Percentiles rank a stretch among this genome's conserved stretches.
Evolutionary conservation across 129 eudicot genomes (phyloP).

Genomic region (Centaurea solstitialis): DNA sequence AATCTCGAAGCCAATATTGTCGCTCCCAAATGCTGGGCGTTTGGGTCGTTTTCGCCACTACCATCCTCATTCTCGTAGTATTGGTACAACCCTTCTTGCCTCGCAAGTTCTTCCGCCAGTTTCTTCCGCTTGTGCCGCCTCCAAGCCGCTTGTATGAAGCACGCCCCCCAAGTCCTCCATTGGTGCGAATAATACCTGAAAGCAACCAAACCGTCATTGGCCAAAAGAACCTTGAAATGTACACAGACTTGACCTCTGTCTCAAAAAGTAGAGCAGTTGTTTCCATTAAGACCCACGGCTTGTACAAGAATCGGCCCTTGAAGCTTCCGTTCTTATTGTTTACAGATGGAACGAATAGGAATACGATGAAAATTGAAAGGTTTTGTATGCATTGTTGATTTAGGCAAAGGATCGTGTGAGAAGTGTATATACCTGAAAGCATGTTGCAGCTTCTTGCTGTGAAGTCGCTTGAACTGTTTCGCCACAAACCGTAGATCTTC

Average conservation of each 20-base stretch:
- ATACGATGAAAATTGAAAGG: background rate
- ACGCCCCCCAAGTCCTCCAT: constrained; percentile 78
- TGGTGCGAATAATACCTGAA: constrained; percentile 62
- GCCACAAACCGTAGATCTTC: constrained; percentile 78
- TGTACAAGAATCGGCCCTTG: background rate
- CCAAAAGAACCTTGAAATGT: background rate
- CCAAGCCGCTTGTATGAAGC: constrained; percentile 71
- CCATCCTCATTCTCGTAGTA: constrained; percentile 12
- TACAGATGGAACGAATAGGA: background rate
- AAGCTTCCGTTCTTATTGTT: too few relatives aligned
- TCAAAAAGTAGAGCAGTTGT: background rate
- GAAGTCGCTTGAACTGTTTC: constrained; percentile 69
- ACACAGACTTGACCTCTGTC: background rate
- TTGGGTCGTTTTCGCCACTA: constrained; percentile 24
- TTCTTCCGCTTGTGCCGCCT: constrained; percentile 48
- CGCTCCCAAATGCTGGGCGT: constrained; percentile 51
- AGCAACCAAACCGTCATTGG: background rate
- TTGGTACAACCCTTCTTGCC: constrained; percentile 37
- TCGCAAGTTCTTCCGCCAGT: constrained; percentile 51
- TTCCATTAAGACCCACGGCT: background rate
- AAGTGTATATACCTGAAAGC: constrained; percentile 67
- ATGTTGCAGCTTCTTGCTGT: constrained; percentile 80
- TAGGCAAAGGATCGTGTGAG: too few relatives aligned
- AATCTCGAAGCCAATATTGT: constrained; percentile 64
- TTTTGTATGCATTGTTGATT: background rate